Percentiles rank a stretch among this genome's conserved stretches.
phyloP scores from a whole-genome alignment of 306 rosid genomes.

The Casuarina cunninghamiana region DNA sequence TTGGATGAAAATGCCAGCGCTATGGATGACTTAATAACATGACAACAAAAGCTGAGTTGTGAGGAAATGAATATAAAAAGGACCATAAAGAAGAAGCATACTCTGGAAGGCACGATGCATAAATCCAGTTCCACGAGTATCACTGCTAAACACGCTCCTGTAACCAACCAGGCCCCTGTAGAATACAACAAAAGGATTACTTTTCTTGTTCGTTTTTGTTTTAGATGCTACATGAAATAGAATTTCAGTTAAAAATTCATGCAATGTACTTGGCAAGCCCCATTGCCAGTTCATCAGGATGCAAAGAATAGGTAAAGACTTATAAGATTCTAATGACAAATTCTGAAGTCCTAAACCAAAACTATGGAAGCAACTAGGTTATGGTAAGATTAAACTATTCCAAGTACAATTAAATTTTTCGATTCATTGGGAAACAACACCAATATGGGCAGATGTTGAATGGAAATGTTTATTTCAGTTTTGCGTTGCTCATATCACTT shows the following conservation, averaged over 20 bases:
- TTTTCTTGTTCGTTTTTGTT: neutral
- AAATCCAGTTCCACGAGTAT: constrained; percentile 98
- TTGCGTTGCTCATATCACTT: too few species aligned
- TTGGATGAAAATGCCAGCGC: neutral
- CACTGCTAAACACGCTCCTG: constrained; percentile 97
- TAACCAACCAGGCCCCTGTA: constrained; percentile 98
- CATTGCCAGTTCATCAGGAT: neutral
- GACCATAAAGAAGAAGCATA: constrained; percentile 37
- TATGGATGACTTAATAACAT: neutral
- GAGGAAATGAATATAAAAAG: neutral
- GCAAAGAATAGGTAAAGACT: too few species aligned
- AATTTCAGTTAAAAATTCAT: neutral
- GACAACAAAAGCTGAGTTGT: neutral
- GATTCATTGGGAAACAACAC: neutral
- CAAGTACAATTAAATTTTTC: too few species aligned
- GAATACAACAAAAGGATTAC: constrained; percentile 15
- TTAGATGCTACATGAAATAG: neutral
- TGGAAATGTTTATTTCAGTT: neutral
- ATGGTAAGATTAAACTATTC: neutral
- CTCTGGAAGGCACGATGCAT: constrained; percentile 97
- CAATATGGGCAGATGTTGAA: neutral
- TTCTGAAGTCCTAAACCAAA: neutral
- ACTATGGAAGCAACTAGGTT: neutral
- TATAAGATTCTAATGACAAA: too few species aligned
- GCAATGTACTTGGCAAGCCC: neutral